These are phyloP conservation scores for Madurella mycetomatis DNA, from an alignment of 2,329 filamentous ascomycete species.

Conservation along the genomic window DNA sequence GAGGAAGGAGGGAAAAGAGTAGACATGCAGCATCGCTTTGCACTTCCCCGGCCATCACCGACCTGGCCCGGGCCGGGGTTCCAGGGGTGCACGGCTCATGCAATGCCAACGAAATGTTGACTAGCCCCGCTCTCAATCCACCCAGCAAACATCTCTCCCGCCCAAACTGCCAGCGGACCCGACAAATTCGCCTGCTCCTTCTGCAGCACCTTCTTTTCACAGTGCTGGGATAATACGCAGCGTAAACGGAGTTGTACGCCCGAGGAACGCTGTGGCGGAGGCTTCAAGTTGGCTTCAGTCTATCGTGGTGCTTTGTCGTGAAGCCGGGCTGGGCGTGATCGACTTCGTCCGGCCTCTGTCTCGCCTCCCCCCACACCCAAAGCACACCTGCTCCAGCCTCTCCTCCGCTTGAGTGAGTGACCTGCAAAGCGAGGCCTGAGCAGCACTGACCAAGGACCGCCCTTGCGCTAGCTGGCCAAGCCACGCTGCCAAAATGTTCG, in stretches of 20 bases:
- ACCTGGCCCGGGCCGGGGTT: neutral
- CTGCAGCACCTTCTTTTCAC: neutral
- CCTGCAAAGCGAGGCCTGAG: neutral
- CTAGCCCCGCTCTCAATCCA: conserved; percentile 7
- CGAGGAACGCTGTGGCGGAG: neutral
- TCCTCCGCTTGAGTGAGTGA: neutral
- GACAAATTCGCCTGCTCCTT: neutral
- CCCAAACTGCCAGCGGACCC: neutral
- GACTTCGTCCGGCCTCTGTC: neutral
- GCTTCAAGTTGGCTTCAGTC: neutral
- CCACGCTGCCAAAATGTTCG: conserved; percentile 37
- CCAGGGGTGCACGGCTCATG: conserved; percentile 15
- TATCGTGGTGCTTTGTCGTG: neutral
- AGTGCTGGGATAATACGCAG: neutral
- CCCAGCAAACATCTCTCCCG: neutral
- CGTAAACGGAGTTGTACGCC: neutral
- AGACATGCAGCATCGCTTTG: no score
- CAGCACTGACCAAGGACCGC: neutral
- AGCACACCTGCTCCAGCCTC: neutral
- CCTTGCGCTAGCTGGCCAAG: neutral
- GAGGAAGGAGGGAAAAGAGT: no score
- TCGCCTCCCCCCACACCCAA: neutral
- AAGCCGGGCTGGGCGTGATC: neutral
- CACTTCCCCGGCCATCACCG: neutral
- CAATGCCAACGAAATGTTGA: conserved; percentile 17